Evolutionary conservation across 768 basidiomycete genomes (phyloP).

Genomic region (Gymnopilus junonius): DNA sequence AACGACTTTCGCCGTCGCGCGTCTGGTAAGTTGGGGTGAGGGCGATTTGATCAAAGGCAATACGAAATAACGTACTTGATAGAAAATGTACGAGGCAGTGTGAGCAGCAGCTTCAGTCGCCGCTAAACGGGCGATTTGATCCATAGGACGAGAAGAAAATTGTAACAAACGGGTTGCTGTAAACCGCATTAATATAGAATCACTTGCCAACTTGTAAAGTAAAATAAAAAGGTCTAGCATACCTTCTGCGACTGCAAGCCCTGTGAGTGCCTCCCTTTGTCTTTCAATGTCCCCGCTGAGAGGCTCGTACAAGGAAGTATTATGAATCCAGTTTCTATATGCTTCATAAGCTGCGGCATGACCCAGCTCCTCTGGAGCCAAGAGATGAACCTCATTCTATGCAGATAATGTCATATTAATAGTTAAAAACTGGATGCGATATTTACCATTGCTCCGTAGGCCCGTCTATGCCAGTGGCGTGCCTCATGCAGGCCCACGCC

Average conservation of each 20-base stretch:
- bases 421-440: background rate
- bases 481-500: constrained; percentile 67
- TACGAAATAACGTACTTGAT: constrained; percentile 43
- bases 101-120: constrained; percentile 71
- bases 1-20: constrained; percentile 42
- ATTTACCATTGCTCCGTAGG: constrained; percentile 65
- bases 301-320: constrained; percentile 57
- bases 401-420: background rate
- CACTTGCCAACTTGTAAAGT: background rate
- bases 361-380: constrained; percentile 68
- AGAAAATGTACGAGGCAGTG: constrained; percentile 65
- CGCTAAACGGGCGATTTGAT: constrained; percentile 50
- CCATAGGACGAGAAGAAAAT: constrained; percentile 46
- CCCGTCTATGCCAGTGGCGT: constrained; percentile 63
- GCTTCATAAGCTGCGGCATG: constrained; percentile 82
- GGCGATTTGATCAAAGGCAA: background rate
- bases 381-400: constrained; percentile 53
- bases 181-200: constrained; percentile 9
- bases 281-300: constrained; percentile 60
- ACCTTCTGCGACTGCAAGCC: constrained; percentile 77
- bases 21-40: constrained; percentile 28
- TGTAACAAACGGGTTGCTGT: constrained; percentile 62
- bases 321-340: constrained; percentile 67
- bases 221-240: constrained; percentile 8
- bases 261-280: constrained; percentile 69